Base-by-base conservation (phyloP, 2,329 filamentous ascomycete genomes). In the Arachnomyces sp. region DNA sequence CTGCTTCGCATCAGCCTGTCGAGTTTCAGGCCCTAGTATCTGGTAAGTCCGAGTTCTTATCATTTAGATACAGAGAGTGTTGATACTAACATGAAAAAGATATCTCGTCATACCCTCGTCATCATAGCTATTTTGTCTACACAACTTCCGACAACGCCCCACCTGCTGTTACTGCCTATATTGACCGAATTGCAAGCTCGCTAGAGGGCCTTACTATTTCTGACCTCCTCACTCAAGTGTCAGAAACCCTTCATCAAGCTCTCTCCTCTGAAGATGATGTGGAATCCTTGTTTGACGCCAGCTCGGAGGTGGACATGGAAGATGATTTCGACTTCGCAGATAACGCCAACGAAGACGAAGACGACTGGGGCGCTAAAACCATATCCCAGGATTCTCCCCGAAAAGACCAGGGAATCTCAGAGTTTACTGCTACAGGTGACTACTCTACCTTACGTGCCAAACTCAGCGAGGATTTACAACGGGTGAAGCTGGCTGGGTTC, bases 401-500 rank as follows among this genome's bases (percentile, higher is more conserved):
- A 8, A 47, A 55, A 12, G 44, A 44, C 4, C n/a, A n/a, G n/a
- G 41, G 25, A 14, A 34, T 43, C 36, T 44, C 30, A 15, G 43
- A 42, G 42, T 31, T 48, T 42, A 12, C 40, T 9, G 41, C 45
- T 36, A 25, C 15, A 15, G 18, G 6, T 7, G 7, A n/a, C 25
- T 15, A 17, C 12, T 31, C 32, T 25, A 14, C 29, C 30, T 16
- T 31, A 36, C 30, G 31, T 9, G 43, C 48, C 38, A 50, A 68
- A n/a, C 65, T 85, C 39, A 68, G 70, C 31, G 56, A 58, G 6
- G 85, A 90, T 54, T 68, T 94, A 7, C 67, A 66, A 30, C 60
- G 61, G 15, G 77, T 74, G 2, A 81, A 79, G 51, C 50, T 65
- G 2, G 76, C 79, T 1, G 87, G 87, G 0, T 84, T 87, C 59